These are phyloP conservation scores for Phoma sp. DNA, from an alignment of 2,329 filamentous ascomycete species.

Conservation along the genomic window DNA sequence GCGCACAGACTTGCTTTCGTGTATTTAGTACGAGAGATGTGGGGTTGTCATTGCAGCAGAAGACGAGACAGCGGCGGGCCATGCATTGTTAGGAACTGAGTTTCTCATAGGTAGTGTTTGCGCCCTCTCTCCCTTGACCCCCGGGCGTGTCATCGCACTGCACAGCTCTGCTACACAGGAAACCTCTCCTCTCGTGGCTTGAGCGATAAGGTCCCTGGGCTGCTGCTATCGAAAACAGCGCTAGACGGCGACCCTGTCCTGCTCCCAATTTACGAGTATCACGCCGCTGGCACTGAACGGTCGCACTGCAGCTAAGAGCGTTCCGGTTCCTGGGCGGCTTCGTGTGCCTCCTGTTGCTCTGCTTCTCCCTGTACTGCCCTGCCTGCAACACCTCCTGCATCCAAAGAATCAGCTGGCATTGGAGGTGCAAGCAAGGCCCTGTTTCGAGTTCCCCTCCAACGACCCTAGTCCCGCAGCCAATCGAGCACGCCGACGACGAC, in stretches of 20 bases:
- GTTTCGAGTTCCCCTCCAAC: conserved; percentile 7
- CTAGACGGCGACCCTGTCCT: background rate
- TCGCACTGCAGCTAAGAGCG: conserved; percentile 11
- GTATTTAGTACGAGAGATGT: conserved; percentile 8
- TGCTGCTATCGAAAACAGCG: background rate
- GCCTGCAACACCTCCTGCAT: background rate
- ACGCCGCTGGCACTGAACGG: conserved; percentile 1
- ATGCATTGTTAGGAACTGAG: too few relatives aligned
- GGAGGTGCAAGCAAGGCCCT: background rate
- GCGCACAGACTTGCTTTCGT: conserved; percentile 4
- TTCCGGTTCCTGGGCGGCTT: conserved; percentile 6
- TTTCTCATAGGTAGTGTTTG: background rate
- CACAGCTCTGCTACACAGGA: background rate
- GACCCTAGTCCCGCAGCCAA: conserved; percentile 8
- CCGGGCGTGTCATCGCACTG: conserved; percentile 1
- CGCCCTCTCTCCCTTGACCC: background rate
- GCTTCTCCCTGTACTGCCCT: background rate
- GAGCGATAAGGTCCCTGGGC: conserved; percentile 3
- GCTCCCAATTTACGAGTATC: background rate
- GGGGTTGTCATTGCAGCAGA: conserved; percentile 1
- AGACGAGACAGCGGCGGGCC: background rate
- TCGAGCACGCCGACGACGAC: background rate
- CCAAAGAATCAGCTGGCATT: background rate
- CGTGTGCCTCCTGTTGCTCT: background rate
- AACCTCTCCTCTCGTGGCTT: background rate